Base-by-base conservation (phyloP, 106 monocot genomes). In the Cymbidium sinense region DNA sequence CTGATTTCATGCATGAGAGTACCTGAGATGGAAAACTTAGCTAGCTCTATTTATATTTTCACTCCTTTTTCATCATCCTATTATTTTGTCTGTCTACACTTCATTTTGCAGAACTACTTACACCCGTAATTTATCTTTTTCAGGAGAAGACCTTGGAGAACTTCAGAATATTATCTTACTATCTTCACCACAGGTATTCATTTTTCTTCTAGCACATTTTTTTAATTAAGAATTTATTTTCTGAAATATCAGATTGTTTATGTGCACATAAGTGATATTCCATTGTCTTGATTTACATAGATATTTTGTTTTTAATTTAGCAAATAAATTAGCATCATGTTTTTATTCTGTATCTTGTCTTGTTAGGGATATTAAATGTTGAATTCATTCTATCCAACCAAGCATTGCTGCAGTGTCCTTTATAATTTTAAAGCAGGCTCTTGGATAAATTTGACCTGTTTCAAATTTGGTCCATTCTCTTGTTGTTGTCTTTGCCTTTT, bases 131-230 rank as follows among this genome's bases (percentile, higher is more conserved):
- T 75, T 80, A 44, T 70, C 34, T 84, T 79, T 84, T 90, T 61
- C 94, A 98, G 98, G 87, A 84, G 81, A 92, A 94, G 70, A 92
- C 98, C 17, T 75, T 98, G 84, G 94, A 98, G 84, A 82, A 90
- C 61, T 98, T 98, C 76, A 90, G 78, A 98, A 98, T 81, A 94
- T 98, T 78, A 82, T 98, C 20, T 86, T 94, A 4, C 77, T 98
- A 80, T 94, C 98, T 1, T 98, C 98, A 44, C 98, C 94, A 6
- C 94, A 98, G 94, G 94, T 98, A 86, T 77, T 73, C 23, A 44
- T 27, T 74, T 73, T 41, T 13, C 33, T 70, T 64, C 54, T 9
- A 11, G 25, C 23, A 62, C 61, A 23, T 9, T n/a, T 62, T 62
- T 62, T 23, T 47, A 47, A 47, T 47, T 13, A 47, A 47, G 47